Conservation (phyloP, 768 basidiomycete species). For the Rhodocollybia butyracea region DNA sequence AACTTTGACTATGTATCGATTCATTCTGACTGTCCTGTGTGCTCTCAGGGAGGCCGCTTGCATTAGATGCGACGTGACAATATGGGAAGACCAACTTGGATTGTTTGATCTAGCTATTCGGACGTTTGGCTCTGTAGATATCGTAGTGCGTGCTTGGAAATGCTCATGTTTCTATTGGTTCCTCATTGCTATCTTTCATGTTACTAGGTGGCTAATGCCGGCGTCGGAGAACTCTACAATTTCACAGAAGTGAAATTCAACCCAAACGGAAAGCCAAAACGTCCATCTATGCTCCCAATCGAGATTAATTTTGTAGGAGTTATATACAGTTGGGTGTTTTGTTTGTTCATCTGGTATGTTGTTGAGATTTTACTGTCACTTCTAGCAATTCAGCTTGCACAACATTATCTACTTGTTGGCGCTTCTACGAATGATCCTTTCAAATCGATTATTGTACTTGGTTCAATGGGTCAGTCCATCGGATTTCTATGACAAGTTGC, state of each 20-base stretch:
- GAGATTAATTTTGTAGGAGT: conserved; percentile 26
- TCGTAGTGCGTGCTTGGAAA: neutral
- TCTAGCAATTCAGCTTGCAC: conserved; percentile 1
- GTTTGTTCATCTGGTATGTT: too few species aligned
- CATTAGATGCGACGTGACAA: neutral
- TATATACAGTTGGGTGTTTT: conserved; percentile 20
- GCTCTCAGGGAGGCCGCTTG: neutral
- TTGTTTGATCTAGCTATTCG: too few species aligned
- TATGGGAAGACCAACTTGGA: too few species aligned
- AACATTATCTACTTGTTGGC: neutral
- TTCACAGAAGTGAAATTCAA: neutral
- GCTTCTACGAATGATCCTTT: neutral
- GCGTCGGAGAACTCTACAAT: conserved; percentile 9
- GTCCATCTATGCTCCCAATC: conserved; percentile 10
- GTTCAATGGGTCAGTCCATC: conserved; percentile 25
- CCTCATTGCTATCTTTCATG: neutral
- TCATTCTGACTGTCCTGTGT: neutral
- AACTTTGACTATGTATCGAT: neutral
- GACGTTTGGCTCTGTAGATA: too few species aligned
- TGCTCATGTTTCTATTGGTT: neutral
- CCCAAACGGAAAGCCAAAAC: neutral
- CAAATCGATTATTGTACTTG: conserved; percentile 27
- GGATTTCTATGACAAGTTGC: neutral
- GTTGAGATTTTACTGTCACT: neutral
- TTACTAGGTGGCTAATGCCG: conserved; percentile 14